These are phyloP conservation scores for Suillus occidentalis DNA, from an alignment of 768 basidiomycete genomes.

Conservation along the genomic window DNA sequence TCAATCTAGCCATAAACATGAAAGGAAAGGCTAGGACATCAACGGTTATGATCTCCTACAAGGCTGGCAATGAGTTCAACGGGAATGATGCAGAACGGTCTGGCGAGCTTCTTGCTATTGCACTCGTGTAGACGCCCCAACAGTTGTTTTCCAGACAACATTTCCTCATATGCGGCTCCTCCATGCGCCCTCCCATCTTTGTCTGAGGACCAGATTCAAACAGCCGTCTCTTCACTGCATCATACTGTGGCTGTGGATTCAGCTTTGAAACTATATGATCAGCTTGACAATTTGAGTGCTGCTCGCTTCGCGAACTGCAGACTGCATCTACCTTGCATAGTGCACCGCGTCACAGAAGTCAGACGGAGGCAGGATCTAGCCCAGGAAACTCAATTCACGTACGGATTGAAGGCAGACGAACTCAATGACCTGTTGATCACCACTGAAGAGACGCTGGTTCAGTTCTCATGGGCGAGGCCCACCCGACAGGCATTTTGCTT, in stretches of 20 bases:
- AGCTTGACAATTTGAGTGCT: not conserved
- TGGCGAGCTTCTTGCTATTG: not conserved
- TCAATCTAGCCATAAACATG: no score
- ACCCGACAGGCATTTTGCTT: not conserved
- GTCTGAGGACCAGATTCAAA: not conserved
- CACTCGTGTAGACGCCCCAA: not conserved
- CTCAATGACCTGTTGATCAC: not conserved
- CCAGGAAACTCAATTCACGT: not conserved
- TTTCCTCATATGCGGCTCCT: not conserved
- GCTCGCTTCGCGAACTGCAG: not conserved
- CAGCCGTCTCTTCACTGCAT: not conserved
- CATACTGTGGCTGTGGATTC: not conserved
- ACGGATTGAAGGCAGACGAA: not conserved
- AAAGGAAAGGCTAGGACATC: no score
- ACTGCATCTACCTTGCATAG: not conserved
- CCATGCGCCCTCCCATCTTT: not conserved
- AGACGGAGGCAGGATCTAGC: not conserved
- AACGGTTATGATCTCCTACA: no score
- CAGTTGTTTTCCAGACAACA: constrained; percentile 4
- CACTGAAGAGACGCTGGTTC: not conserved
- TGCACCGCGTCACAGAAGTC: not conserved
- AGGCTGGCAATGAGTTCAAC: no score
- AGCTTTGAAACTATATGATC: not conserved
- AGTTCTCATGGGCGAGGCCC: not conserved
- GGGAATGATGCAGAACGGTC: not conserved